Evolutionary conservation across 495 filamentous ascomycete species (phyloP).

Genomic region (Neurospora africana): DNA sequence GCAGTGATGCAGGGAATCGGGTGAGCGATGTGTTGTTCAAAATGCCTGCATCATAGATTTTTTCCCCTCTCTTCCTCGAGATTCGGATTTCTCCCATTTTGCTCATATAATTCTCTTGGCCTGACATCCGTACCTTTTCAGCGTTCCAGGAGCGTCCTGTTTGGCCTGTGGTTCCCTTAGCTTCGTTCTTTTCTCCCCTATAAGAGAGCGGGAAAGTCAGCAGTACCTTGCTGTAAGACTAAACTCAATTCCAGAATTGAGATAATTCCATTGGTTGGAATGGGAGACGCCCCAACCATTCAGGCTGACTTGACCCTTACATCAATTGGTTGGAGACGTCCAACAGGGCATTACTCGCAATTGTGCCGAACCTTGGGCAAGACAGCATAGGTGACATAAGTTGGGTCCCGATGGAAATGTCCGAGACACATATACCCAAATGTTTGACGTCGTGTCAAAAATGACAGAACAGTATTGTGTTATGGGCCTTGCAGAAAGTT

Average conservation of each 20-base stretch:
- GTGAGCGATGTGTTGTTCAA: constrained; percentile 32
- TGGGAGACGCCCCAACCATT: not conserved
- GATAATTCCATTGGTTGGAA: not conserved
- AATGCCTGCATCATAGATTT: constrained; percentile 19
- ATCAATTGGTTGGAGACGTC: not conserved
- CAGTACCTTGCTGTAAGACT: not conserved
- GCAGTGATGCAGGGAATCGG: constrained; percentile 41
- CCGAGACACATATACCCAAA: not conserved
- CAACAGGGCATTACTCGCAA: not conserved
- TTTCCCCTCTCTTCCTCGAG: not conserved
- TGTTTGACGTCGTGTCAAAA: not conserved
- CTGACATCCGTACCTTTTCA: not conserved
- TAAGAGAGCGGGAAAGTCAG: not conserved
- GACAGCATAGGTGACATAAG: not conserved
- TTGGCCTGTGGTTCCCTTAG: not conserved
- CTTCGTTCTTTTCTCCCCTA: not conserved
- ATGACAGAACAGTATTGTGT: not conserved
- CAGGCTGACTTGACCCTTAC: not conserved
- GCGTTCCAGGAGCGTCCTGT: not conserved
- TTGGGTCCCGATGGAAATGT: not conserved
- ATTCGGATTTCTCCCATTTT: not conserved
- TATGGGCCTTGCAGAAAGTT: not conserved
- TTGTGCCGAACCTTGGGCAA: not conserved
- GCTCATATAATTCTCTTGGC: not conserved
- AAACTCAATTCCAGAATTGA: not conserved